Percentiles rank a stretch among this genome's conserved stretches.
Evolutionary conservation across 345 rosid species (phyloP).

Genomic region (Clarkia xantiana): DNA sequence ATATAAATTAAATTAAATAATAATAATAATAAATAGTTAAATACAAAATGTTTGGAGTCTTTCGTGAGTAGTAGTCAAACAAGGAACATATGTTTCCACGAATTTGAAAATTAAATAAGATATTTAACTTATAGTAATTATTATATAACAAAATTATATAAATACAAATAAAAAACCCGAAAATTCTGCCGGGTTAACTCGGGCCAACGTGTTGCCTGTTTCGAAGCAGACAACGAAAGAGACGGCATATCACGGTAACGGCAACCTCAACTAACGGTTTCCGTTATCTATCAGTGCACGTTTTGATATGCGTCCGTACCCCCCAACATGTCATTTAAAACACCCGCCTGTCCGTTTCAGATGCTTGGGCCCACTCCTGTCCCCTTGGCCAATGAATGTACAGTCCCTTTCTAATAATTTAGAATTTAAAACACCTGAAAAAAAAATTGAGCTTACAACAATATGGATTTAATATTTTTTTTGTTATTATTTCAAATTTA

Average conservation of each 20-base stretch:
- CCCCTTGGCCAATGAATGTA: too few relatives aligned
- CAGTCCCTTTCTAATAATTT: too few relatives aligned
- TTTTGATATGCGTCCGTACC: constrained; percentile 8
- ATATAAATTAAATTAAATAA: too few relatives aligned
- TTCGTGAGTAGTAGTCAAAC: too few relatives aligned
- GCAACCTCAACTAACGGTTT: constrained; percentile 2
- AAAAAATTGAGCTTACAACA: too few relatives aligned
- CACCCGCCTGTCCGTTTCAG: constrained; percentile 8
- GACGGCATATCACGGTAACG: constrained; percentile 33
- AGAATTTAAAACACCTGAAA: too few relatives aligned
- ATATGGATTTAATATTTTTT: too few relatives aligned
- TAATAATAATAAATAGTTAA: too few relatives aligned
- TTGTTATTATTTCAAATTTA: too few relatives aligned
- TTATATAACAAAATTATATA: constrained; percentile 10
- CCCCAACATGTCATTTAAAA: not conserved
- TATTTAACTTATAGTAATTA: not conserved
- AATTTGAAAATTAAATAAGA: not conserved
- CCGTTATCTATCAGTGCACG: constrained; percentile 21
- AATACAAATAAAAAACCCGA: constrained; percentile 4
- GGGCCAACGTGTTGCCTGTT: constrained; percentile 49
- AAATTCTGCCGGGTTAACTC: constrained; percentile 35
- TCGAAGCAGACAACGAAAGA: constrained; percentile 40
- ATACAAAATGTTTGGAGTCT: too few relatives aligned
- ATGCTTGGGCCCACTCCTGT: not conserved
- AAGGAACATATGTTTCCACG: too few relatives aligned